A percentile compares a stretch with the other conserved stretches of the same genome.
Conservation (phyloP, 257 asterid genomes). For the Petunia secreta region DNA sequence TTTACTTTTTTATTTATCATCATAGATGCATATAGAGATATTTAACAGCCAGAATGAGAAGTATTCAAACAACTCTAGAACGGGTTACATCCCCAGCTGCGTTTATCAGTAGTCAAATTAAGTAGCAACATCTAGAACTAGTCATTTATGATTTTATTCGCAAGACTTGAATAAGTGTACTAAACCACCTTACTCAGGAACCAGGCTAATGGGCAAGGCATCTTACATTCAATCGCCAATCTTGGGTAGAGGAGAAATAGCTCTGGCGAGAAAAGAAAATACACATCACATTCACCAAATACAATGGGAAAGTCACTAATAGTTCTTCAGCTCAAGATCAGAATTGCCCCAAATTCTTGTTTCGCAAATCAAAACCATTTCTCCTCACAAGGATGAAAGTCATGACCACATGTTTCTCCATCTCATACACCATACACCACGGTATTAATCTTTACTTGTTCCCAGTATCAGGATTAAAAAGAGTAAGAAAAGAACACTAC, state of each 20-base stretch:
- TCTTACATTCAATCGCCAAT: background rate
- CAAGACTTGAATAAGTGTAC: background rate
- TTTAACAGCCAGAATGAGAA: background rate
- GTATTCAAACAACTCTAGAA: background rate
- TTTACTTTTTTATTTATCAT: background rate
- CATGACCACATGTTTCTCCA: background rate
- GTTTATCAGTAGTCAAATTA: background rate
- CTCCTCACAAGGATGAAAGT: background rate
- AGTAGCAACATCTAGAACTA: background rate
- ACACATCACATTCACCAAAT: conserved; percentile 16
- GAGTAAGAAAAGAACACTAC: background rate
- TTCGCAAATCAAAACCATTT: background rate
- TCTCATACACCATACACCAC: background rate
- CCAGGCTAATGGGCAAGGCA: background rate
- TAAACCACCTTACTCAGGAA: background rate
- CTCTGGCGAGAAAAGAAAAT: background rate
- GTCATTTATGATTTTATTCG: background rate
- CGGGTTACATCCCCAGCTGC: background rate
- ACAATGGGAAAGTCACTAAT: background rate
- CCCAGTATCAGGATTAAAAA: background rate
- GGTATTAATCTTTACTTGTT: background rate
- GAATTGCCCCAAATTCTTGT: background rate
- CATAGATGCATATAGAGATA: background rate
- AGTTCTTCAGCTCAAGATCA: background rate
- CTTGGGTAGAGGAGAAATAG: background rate